phyloP scores from a whole-genome alignment of 116 monocot species.

The Zostera marina region DNA sequence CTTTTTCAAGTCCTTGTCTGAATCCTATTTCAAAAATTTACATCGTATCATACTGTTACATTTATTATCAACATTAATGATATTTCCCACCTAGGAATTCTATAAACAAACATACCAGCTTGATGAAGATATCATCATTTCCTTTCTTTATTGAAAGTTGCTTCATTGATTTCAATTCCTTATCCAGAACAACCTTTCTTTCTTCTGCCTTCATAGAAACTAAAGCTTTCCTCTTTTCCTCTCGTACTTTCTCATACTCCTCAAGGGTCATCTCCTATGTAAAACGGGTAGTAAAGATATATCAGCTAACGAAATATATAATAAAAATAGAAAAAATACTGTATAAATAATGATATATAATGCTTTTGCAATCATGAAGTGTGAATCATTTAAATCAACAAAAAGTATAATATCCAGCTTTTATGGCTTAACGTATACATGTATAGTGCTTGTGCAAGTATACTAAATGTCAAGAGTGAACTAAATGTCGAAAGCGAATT shows the following conservation, averaged over 20 bases:
- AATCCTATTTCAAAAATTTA: slow-evolving; percentile 18
- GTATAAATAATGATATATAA: too few relatives aligned
- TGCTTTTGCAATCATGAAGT: too few relatives aligned
- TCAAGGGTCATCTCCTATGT: slow-evolving; percentile 55
- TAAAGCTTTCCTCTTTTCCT: slow-evolving; percentile 67
- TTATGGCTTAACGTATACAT: too few relatives aligned
- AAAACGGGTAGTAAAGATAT: not conserved
- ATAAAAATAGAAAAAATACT: too few relatives aligned
- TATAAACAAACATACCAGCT: slow-evolving; percentile 27
- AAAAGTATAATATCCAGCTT: too few relatives aligned
- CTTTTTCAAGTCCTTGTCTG: slow-evolving; percentile 38
- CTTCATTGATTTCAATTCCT: slow-evolving; percentile 59
- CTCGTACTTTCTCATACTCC: slow-evolving; percentile 69
- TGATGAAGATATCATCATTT: slow-evolving; percentile 50
- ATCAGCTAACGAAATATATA: too few relatives aligned
- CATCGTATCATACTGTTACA: not conserved
- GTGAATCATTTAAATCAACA: too few relatives aligned
- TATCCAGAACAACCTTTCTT: slow-evolving; percentile 60
- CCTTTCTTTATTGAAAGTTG: slow-evolving; percentile 56
- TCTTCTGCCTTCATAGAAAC: slow-evolving; percentile 48
- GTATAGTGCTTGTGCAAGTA: too few relatives aligned
- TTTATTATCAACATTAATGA: not conserved
- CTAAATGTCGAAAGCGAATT: too few relatives aligned
- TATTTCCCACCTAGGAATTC: too few relatives aligned
- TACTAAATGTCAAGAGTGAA: too few relatives aligned